Evolutionary conservation across 805 yeast genomes (phyloP), one percentile per base, ranked within the genome.

Genomic region (Kodamaea fukazawae): DNA sequence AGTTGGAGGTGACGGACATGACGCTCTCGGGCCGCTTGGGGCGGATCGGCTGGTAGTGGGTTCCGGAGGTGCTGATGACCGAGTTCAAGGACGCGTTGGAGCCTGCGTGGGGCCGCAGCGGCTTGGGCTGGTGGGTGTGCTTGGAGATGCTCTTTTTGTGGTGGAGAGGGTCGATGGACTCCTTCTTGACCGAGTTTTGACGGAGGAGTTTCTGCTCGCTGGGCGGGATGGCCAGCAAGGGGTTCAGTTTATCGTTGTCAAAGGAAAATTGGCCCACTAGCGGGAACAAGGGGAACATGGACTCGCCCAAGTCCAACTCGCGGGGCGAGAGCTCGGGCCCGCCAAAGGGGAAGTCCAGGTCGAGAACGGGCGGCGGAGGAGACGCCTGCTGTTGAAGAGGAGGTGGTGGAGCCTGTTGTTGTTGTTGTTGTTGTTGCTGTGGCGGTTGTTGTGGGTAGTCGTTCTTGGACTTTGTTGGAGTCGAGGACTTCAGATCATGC

Each of bases 231-330:
- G 56, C 53, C 57, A 60, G 63, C 33, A 67, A 51, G 5, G 72
- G 72, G 34, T 60, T 55, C 28, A 62, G 53, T 33, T 57, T 57
- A 44, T 57, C 61, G 28, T 59, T 54, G 23, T 67, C 70, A 42
- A 69, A 67, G 26, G 67, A 60, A 32, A 52, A 48, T 30, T 54
- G 50, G 6, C 73, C 75, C 12, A 69, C 65, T 40, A 69, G 52
- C 3, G 75, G 73, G 34, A 68, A 68, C 15, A 69, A 57, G 3
- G 75, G 75, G 41, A 66, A 68, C 62, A 64, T 62, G 35, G 55
- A 54, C 35, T 63, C 67, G 40, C 59, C 57, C 34, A 54, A 37
- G 34, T 61, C 65, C 37, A 57, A 44, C 29, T 45, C 49, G 12
- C 36, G 37, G 2, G 49, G 49, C 9, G 49, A 45, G 13, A 32